Evolutionary conservation across 441 rosid species (phyloP).

Genomic region (Jatropha multifida): DNA sequence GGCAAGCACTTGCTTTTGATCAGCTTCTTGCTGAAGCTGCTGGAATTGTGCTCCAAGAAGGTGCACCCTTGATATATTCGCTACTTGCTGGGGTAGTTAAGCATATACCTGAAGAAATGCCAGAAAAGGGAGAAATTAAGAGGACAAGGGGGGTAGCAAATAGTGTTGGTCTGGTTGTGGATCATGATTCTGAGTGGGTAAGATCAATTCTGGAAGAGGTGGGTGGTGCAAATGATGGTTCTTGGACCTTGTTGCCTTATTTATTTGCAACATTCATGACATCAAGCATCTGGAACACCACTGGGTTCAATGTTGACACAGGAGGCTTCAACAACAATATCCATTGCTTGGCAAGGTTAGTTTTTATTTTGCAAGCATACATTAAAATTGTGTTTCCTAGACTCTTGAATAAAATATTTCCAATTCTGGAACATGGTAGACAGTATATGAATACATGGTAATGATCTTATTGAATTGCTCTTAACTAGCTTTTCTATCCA

Average conservation of each 20-base stretch:
- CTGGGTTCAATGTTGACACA: slow-evolving; percentile 90
- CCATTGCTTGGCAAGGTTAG: slow-evolving; percentile 91
- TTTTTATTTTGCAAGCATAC: slow-evolving; percentile 5
- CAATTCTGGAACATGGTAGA: neutral
- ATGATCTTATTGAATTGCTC: neutral
- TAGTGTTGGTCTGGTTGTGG: slow-evolving; percentile 48
- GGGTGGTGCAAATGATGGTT: slow-evolving; percentile 91
- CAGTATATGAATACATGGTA: neutral
- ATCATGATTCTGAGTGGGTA: slow-evolving; percentile 97
- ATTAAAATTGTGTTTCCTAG: neutral
- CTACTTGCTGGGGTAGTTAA: slow-evolving; percentile 73
- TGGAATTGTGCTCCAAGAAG: slow-evolving; percentile 85
- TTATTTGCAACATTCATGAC: slow-evolving; percentile 90
- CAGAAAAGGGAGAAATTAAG: slow-evolving; percentile 83
- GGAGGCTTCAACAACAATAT: slow-evolving; percentile 98
- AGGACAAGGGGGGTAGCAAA: slow-evolving; percentile 82
- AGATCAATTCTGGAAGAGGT: slow-evolving; percentile 89
- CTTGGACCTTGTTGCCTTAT: slow-evolving; percentile 96
- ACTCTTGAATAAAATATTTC: neutral
- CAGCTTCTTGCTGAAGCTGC: slow-evolving; percentile 92
- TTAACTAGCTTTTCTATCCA: neutral
- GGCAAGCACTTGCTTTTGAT: slow-evolving; percentile 96
- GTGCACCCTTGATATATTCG: slow-evolving; percentile 80
- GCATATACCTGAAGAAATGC: slow-evolving; percentile 86
- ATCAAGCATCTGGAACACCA: slow-evolving; percentile 81